These are phyloP conservation scores for Wickerhamomyces queroliae DNA, from an alignment of 805 yeast genomes.

Conservation along the genomic window DNA sequence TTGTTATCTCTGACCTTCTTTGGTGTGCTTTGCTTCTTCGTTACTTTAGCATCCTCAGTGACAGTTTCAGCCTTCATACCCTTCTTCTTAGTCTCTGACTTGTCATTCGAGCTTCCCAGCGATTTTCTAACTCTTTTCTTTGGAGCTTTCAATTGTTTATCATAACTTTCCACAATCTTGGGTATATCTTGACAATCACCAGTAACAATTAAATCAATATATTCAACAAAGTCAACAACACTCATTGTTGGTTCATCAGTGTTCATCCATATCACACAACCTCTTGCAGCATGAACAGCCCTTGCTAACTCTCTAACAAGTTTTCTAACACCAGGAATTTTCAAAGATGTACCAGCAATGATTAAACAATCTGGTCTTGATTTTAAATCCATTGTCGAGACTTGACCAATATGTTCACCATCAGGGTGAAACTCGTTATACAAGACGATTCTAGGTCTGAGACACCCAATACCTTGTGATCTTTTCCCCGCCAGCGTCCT, in stretches of 20 bases:
- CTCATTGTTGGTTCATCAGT: conserved; percentile 48
- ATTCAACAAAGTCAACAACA: conserved; percentile 41
- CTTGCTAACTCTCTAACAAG: conserved; percentile 55
- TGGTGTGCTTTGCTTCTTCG: neutral
- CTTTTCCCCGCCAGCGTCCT: conserved; percentile 59
- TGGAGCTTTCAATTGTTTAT: conserved; percentile 5
- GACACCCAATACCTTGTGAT: conserved; percentile 52
- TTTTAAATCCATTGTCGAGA: conserved; percentile 60
- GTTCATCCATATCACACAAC: conserved; percentile 59
- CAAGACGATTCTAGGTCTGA: conserved; percentile 61
- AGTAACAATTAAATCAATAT: conserved; percentile 50
- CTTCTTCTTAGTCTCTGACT: neutral
- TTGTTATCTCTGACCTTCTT: conserved; percentile 9
- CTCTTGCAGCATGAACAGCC: conserved; percentile 49
- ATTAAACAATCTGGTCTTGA: conserved; percentile 70
- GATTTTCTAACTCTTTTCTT: neutral
- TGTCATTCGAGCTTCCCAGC: neutral
- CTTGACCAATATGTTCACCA: conserved; percentile 78
- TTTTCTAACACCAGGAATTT: conserved; percentile 69
- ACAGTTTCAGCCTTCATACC: neutral
- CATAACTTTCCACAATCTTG: conserved; percentile 22
- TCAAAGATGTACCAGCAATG: conserved; percentile 80
- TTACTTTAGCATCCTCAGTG: neutral
- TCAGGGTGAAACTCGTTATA: conserved; percentile 83
- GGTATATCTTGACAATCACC: conserved; percentile 65